Conservation (phyloP, 2,329 filamentous ascomycete species). For the Trichoderma koningii region DNA sequence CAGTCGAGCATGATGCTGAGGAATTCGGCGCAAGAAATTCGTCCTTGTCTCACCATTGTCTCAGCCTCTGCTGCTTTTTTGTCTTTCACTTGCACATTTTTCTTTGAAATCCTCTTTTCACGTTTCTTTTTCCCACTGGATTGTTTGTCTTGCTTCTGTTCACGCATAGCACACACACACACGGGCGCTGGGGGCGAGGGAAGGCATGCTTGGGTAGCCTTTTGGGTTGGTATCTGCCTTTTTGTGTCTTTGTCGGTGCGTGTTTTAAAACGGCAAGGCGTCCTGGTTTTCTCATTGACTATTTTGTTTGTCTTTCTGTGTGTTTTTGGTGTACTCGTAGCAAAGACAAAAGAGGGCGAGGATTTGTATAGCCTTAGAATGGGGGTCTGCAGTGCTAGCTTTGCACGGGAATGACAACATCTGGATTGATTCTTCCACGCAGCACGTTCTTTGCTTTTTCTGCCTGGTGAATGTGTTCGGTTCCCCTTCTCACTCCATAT, state of each 20-base stretch:
- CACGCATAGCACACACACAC: constrained; percentile 16
- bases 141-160: constrained; percentile 15
- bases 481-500: no score
- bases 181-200: constrained; percentile 11
- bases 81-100: constrained; percentile 23
- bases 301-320: not conserved
- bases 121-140: not conserved
- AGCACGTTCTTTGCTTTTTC: not conserved
- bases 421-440: not conserved
- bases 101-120: not conserved
- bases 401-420: constrained; percentile 18
- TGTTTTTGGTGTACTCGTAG: constrained; percentile 15
- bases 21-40: not conserved
- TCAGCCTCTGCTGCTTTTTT: constrained; percentile 13
- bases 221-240: constrained; percentile 22
- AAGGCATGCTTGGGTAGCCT: constrained; percentile 19
- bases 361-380: constrained; percentile 15
- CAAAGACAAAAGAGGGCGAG: constrained; percentile 24
- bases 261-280: constrained; percentile 21
- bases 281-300: not conserved
- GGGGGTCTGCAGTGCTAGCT: constrained; percentile 17
- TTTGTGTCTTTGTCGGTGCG: constrained; percentile 8
- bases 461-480: not conserved
- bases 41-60: not conserved
- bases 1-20: not conserved